Percentiles rank a stretch among this genome's conserved stretches.
Evolutionary conservation across 768 basidiomycete species (phyloP).

Genomic region (Boletus sp.): DNA sequence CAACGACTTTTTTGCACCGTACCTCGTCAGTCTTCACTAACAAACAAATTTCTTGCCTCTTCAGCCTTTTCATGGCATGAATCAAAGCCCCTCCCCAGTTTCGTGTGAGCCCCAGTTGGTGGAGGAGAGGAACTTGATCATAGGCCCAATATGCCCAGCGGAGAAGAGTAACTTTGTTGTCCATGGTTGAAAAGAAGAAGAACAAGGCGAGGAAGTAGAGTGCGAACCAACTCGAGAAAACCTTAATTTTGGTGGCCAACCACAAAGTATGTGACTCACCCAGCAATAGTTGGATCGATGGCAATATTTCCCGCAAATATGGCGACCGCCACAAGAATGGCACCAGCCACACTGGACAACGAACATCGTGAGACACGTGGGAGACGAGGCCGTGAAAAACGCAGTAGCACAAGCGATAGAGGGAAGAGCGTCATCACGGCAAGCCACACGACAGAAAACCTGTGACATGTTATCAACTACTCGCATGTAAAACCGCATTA

Average conservation of each 20-base stretch:
- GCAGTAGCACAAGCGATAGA: slow-evolving; percentile 53
- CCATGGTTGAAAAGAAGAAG: slow-evolving; percentile 43
- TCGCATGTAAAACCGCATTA: background rate
- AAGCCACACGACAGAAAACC: slow-evolving; percentile 69
- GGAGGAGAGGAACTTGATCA: slow-evolving; percentile 54
- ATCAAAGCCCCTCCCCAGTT: slow-evolving; percentile 45
- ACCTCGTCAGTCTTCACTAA: slow-evolving; percentile 68
- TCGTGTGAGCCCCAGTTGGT: slow-evolving; percentile 36
- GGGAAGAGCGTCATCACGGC: slow-evolving; percentile 65
- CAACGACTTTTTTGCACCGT: slow-evolving; percentile 4
- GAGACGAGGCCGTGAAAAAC: slow-evolving; percentile 62
- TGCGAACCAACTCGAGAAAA: slow-evolving; percentile 50
- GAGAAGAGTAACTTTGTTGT: slow-evolving; percentile 53
- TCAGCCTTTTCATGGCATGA: slow-evolving; percentile 41
- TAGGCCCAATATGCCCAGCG: slow-evolving; percentile 59
- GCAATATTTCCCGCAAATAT: slow-evolving; percentile 60
- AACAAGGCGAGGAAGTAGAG: slow-evolving; percentile 57
- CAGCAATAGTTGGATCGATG: slow-evolving; percentile 51
- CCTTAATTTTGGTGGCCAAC: background rate
- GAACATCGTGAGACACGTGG: slow-evolving; percentile 41
- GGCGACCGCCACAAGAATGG: slow-evolving; percentile 39
- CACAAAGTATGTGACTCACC: slow-evolving; percentile 35
- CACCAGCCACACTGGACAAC: slow-evolving; percentile 38
- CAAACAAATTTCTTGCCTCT: slow-evolving; percentile 55
- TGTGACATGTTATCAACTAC: slow-evolving; percentile 18